These are phyloP conservation scores for Colletotrichum sp. DNA, from an alignment of 2,329 filamentous ascomycete genomes.

Conservation along the genomic window DNA sequence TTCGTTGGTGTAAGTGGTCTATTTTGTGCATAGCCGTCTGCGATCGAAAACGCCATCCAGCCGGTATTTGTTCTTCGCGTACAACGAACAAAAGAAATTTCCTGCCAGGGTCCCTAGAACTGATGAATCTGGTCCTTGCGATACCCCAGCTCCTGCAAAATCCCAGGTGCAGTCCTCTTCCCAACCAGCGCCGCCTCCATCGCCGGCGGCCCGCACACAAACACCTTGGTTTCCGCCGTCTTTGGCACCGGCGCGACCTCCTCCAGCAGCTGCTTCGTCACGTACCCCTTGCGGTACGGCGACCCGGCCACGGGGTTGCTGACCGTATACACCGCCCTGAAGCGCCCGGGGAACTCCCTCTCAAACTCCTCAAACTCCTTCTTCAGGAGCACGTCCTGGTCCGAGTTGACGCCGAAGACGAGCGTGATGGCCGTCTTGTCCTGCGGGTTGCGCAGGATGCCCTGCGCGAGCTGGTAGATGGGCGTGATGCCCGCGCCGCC, in stretches of 20 bases:
- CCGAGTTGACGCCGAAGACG: constrained; percentile 70
- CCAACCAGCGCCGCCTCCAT: constrained; percentile 67
- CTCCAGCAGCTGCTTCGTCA: constrained; percentile 61
- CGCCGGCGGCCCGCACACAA: constrained; percentile 71
- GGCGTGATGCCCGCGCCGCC: constrained; percentile 78
- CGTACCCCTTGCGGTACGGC: constrained; percentile 56
- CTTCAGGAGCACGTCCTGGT: constrained; percentile 62
- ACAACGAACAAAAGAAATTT: background rate
- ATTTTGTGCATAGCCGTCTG: background rate
- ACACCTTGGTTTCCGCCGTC: constrained; percentile 57
- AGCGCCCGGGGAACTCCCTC: constrained; percentile 55
- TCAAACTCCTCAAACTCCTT: constrained; percentile 62
- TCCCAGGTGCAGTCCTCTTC: constrained; percentile 46
- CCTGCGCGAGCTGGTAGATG: constrained; percentile 67
- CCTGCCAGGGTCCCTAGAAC: constrained; percentile 45
- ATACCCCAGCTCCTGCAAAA: constrained; percentile 64
- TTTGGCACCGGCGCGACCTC: constrained; percentile 45
- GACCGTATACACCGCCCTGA: constrained; percentile 64
- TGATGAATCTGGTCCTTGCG: constrained; percentile 61
- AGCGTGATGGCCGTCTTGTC: constrained; percentile 69
- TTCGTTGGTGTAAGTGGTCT: background rate
- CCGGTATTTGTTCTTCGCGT: background rate
- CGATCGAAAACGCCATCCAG: background rate
- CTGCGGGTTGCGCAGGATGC: constrained; percentile 64
- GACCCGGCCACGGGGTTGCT: constrained; percentile 48